Conservation (phyloP, 192 early-diverging fungal genomes). For the Piromyces sp. region DNA sequence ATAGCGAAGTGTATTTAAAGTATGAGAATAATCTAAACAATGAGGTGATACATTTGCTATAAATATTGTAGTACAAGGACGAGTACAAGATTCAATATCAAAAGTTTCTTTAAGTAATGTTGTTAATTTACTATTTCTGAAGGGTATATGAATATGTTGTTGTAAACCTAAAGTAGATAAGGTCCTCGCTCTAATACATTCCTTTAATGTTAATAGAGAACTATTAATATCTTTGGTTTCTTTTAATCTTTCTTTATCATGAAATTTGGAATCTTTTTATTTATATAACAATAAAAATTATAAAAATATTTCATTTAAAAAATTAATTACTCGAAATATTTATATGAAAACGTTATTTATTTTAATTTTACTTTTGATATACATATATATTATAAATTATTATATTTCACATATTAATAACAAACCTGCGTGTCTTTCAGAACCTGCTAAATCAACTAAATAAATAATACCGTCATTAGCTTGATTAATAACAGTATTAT, state of each 20-base stretch:
- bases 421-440: constrained; percentile 10
- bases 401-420: no score
- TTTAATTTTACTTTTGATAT: no score
- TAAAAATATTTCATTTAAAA: not conserved
- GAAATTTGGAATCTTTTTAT: constrained; percentile 12
- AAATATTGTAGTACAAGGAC: constrained; percentile 18
- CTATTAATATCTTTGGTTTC: constrained; percentile 30
- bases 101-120: constrained; percentile 28
- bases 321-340: no score
- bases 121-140: constrained; percentile 22
- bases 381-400: no score
- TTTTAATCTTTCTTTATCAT: constrained; percentile 20
- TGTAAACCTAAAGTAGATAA: constrained; percentile 3
- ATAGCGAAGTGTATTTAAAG: constrained; percentile 24
- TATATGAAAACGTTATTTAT: no score
- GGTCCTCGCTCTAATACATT: constrained; percentile 25
- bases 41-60: constrained; percentile 15
- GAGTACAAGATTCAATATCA: constrained; percentile 12
- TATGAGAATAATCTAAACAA: constrained; percentile 12
- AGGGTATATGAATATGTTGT: constrained; percentile 25
- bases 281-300: no score
- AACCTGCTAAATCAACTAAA: constrained; percentile 31
- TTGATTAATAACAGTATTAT: constrained; percentile 10
- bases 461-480: constrained; percentile 26
- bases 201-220: constrained; percentile 27